Evolutionary conservation across 805 yeast species (phyloP), one percentile per base, ranked within the genome.

Genomic region (Wickerhamomyces queroliae): DNA sequence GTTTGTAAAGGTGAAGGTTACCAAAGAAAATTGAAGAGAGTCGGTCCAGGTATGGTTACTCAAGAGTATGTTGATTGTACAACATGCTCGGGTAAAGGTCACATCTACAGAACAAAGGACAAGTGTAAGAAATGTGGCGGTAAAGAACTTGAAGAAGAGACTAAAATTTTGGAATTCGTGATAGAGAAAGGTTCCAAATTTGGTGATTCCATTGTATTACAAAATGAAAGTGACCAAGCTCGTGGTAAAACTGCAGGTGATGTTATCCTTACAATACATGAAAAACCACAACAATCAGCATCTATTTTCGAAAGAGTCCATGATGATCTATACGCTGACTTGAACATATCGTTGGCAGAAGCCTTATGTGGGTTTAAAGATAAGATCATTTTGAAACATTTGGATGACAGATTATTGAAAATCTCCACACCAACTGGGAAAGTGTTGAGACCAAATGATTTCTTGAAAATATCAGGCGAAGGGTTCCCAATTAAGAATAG

Each of bases 361-460:
- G 81, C 96, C 0, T 66, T 91, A n/a, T 74, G 87, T 43, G 98
- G 98, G 2, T 83, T 90, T 52, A 64, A 73, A 26, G 66, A 80
- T 21, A 72, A 75, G 37, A 71, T 74, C 11, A 66, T 88, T 2
- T 63, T 83, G 9, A 75, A 74, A 47, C 93, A 87, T 46, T 69
- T 90, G 40, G 98, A 93, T 60, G 90, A 83, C 15, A 76, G 97
- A 45, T 74, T 78, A 27, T 59, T 89, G 12, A 72, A 72, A 38
- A 56, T 90, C 12, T 65, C 76, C 1, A 73, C 82, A 0, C 89
- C 90, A 1, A 64, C 71, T 5, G 97, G 97, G 2, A 83, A 82
- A 59, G 95, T 91, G 6, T 53, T 89, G 7, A 72, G 81, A 51
- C 96, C 96, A 0, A 82, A 83, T 8, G 86, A 87, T 46, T 71